Evolutionary conservation across 805 yeast genomes (phyloP), one percentile per base, ranked within the genome.

Genomic region (Candida pseudofarinosa): DNA sequence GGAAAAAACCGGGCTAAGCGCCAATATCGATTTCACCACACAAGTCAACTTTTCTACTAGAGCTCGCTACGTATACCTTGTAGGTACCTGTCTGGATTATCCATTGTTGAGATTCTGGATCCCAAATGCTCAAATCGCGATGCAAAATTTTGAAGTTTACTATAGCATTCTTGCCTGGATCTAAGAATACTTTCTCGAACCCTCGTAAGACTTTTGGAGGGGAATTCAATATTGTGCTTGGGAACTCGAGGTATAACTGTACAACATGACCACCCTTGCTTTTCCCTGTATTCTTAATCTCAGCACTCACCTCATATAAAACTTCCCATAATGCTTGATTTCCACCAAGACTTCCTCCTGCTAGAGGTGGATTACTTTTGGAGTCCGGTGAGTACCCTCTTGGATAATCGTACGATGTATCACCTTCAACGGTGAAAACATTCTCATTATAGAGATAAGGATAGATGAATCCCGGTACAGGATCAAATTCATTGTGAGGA

Each of bases 321-420:
- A 62, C 62, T 35, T 77, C 77, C 83, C 83, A 80, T 32, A 80
- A 63, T 0, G 77, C 81, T 4, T 79, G 80, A 54, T 79, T 78
- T 1, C 85, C 84, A 0, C 83, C 84, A 16, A 74, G 48, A 0
- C 77, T 79, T 16, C 85, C 85, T 6, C 75, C 74, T 3, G 67
- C 56, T 13, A 69, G 48, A 1, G 72, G 69, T 0, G 73, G 73
- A 31, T 56, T 60, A 19, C 55, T 49, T 42, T 61, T 64, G 23
- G 62, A 64, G 19, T 62, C 63, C 3, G 73, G 67, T 16, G 51
- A 45, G 37, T 65, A 69, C 1, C 71, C 71, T 28, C 50, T 50
- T 1, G 74, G 76, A 48, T 67, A 71, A 28, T 64, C 70, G 47
- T 58, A 68, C 8, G 46, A 43, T 12, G 67, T 73, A 17, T 58